Evolutionary conservation across 257 asterid genomes (phyloP).

Genomic region (Osmanthus fragrans): DNA sequence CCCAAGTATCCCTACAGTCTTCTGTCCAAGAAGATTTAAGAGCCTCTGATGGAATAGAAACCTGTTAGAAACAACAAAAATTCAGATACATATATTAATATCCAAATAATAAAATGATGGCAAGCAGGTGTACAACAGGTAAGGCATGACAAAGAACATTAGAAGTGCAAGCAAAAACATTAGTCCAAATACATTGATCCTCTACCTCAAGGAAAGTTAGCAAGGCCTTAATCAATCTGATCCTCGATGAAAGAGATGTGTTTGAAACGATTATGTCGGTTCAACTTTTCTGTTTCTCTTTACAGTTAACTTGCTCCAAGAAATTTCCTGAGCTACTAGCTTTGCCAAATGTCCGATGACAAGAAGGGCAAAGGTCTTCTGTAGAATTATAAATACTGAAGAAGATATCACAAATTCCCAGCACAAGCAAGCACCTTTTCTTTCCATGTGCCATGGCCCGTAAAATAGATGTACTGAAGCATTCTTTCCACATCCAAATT

Average conservation of each 20-base stretch:
- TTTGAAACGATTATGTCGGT: slow-evolving; percentile 26
- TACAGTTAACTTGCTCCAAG: slow-evolving; percentile 28
- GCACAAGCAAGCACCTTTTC: too few relatives aligned
- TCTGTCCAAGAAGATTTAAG: slow-evolving; percentile 84
- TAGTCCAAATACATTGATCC: background rate
- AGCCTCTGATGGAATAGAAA: slow-evolving; percentile 72
- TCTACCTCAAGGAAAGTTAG: slow-evolving; percentile 75
- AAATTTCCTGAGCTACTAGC: slow-evolving; percentile 30
- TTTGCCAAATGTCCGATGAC: slow-evolving; percentile 32
- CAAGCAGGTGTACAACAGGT: slow-evolving; percentile 7
- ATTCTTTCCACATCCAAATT: slow-evolving; percentile 88
- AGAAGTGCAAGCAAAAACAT: slow-evolving; percentile 14
- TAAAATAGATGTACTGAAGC: slow-evolving; percentile 54
- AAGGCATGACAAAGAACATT: slow-evolving; percentile 16
- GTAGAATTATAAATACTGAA: slow-evolving; percentile 44
- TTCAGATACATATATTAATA: background rate
- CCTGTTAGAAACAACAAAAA: slow-evolving; percentile 43
- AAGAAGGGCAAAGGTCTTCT: slow-evolving; percentile 51
- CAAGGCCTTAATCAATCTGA: slow-evolving; percentile 71
- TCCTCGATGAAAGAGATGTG: slow-evolving; percentile 54
- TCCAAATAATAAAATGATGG: background rate
- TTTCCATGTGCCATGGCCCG: too few relatives aligned
- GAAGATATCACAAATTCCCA: slow-evolving; percentile 69
- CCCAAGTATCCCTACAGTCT: slow-evolving; percentile 74
- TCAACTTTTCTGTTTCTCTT: slow-evolving; percentile 35